Evolutionary conservation across 805 yeast genomes (phyloP), one percentile per base, ranked within the genome.

Genomic region (Metschnikowia santaceciliae): DNA sequence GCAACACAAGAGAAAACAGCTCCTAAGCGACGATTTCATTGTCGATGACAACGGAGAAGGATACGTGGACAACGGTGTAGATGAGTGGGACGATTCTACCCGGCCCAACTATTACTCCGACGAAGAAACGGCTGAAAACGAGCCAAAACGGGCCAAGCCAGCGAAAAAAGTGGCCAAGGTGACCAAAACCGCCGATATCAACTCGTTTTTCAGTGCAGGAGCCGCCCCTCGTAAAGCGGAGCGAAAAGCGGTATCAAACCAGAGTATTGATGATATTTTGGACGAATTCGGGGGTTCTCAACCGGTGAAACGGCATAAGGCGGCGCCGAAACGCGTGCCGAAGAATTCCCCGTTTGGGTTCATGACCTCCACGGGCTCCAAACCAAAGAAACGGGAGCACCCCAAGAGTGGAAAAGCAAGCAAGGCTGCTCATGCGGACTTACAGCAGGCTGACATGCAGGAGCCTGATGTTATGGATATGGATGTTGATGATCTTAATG

Each of bases 1-100:
- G 58, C 79, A 79, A 59, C 87, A 82, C 63, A 88, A 88, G 65
- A 81, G 95, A 60, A 82, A 86, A 52, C 88, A 90, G 52, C 74
- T 94, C 44, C 76, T 90, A 67, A 84, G 87, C 54, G 97, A 92
- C 62, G 97, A 92, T 66, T 92, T 92, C 64, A 94, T 92, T 35
- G 96, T 90, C 2, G 97, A 90, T 65, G 98, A 92, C 65, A 83
- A 87, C 58, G 97, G 97, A 32, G 86, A 85, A 56, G 98, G 97
- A 0, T 92, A 92, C 62, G 91, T 90, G 1, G 98, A 94, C 60
- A 87, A 87, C 40, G 99, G 99, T 51, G 88, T 78, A 6, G 95
- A 92, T 60, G 96, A 90, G 53, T 90, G 96, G 91, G 95, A 84
- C 52, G 76, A 73, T 37, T 67, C 74, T 33, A 64, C 74, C 49